Conservation (phyloP, 1,284 basidiomycete species). For the Phlebopus sp. region DNA sequence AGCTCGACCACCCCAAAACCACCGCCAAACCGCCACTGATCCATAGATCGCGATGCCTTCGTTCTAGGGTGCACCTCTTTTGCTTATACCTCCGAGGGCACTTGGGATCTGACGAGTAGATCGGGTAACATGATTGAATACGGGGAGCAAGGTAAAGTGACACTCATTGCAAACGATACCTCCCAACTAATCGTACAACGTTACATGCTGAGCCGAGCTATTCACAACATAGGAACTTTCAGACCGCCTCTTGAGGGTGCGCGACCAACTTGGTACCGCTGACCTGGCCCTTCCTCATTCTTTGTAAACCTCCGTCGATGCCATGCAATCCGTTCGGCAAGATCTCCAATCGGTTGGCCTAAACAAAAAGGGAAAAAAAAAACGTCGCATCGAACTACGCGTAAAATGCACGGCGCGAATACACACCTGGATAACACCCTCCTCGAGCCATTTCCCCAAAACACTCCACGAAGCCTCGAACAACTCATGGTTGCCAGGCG, state of each 20-base stretch:
- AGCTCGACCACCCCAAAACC: too few relatives aligned
- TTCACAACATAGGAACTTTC: background rate
- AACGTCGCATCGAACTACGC: background rate
- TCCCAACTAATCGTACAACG: too few relatives aligned
- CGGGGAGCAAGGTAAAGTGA: too few relatives aligned
- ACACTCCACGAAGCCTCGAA: conserved; percentile 24
- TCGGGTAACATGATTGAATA: too few relatives aligned
- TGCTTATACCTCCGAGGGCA: too few relatives aligned
- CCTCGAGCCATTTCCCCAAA: conserved; percentile 33
- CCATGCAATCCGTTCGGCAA: conserved; percentile 46
- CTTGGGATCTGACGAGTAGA: too few relatives aligned
- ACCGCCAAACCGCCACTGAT: too few relatives aligned
- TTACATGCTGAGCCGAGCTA: too few relatives aligned
- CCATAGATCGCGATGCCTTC: too few relatives aligned
- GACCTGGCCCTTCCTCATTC: conserved; percentile 39
- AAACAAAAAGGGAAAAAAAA: background rate
- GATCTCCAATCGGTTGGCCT: conserved; percentile 43
- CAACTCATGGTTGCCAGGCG: conserved; percentile 22
- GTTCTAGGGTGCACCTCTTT: too few relatives aligned
- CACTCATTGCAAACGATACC: too few relatives aligned
- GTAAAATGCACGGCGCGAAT: background rate
- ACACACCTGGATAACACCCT: conserved; percentile 37
- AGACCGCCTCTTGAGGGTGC: conserved; percentile 44
- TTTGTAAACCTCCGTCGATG: conserved; percentile 41
- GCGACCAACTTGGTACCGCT: conserved; percentile 52